Conservation (phyloP, 805 yeast species). For the Spencermartinsiella europaea region DNA sequence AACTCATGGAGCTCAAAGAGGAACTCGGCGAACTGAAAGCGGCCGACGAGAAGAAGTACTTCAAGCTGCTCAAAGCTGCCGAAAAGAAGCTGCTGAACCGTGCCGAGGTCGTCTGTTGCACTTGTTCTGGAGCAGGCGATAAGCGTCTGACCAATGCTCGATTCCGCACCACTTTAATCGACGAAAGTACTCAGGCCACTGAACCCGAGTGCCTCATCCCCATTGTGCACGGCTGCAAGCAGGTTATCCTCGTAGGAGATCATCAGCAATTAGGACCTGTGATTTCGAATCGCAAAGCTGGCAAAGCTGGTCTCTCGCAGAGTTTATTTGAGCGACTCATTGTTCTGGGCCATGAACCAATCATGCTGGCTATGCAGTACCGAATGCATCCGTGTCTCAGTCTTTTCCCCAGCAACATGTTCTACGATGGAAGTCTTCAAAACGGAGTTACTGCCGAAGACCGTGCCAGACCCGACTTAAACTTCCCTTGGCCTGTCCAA, state of each 20-base stretch:
- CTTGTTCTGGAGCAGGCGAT: slow-evolving; percentile 93
- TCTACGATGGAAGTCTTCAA: slow-evolving; percentile 86
- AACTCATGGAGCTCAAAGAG: slow-evolving; percentile 51
- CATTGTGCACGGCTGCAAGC: slow-evolving; percentile 81
- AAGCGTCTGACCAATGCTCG: slow-evolving; percentile 46
- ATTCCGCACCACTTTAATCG: slow-evolving; percentile 79
- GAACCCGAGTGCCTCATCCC: slow-evolving; percentile 93
- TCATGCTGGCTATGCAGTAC: slow-evolving; percentile 85
- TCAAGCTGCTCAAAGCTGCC: slow-evolving; percentile 38
- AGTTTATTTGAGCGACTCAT: slow-evolving; percentile 85
- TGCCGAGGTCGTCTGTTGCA: slow-evolving; percentile 80
- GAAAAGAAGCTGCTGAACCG: slow-evolving; percentile 48
- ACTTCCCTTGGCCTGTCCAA: slow-evolving; percentile 88
- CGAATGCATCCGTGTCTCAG: slow-evolving; percentile 89
- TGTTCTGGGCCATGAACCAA: slow-evolving; percentile 75
- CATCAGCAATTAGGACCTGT: slow-evolving; percentile 96
- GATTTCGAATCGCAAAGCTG: slow-evolving; percentile 71
- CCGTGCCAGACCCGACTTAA: slow-evolving; percentile 47
- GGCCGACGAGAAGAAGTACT: slow-evolving; percentile 45
- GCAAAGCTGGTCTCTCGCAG: slow-evolving; percentile 79
- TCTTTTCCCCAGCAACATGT: slow-evolving; percentile 86
- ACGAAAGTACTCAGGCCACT: slow-evolving; percentile 90
- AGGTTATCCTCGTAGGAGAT: slow-evolving; percentile 87
- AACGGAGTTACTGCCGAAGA: slow-evolving; percentile 83
- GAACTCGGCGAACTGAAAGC: slow-evolving; percentile 65